Conservation (phyloP, 2,329 filamentous ascomycete genomes). For the Fusarium sp. region DNA sequence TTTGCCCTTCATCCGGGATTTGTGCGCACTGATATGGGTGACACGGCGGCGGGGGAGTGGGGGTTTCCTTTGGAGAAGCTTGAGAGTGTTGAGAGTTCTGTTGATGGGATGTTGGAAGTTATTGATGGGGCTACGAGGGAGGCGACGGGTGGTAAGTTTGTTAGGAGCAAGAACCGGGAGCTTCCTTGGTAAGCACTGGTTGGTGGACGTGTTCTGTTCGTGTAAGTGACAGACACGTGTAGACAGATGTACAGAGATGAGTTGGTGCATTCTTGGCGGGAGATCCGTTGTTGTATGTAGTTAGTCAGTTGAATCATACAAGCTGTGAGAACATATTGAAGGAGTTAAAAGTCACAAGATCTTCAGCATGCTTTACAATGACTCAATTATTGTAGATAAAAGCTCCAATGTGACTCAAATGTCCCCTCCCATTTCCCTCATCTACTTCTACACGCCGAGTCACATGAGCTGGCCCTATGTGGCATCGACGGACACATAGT, state of each 20-base stretch:
- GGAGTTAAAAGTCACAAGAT: not conserved
- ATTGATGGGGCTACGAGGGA: constrained; percentile 52
- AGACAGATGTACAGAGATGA: not conserved
- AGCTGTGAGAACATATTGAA: not conserved
- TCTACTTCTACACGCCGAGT: not conserved
- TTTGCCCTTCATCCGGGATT: constrained; percentile 55
- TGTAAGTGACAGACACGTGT: not conserved
- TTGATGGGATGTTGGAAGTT: constrained; percentile 48
- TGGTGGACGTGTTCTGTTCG: no score
- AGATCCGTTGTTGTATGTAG: not conserved
- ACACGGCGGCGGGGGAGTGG: constrained; percentile 49
- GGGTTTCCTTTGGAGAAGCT: constrained; percentile 41
- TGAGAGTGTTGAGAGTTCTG: constrained; percentile 48
- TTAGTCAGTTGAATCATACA: not conserved
- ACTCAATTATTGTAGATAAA: not conserved
- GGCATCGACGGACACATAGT: not conserved
- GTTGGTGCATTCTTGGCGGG: fast-evolving
- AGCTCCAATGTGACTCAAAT: not conserved
- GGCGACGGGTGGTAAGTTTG: constrained; percentile 49
- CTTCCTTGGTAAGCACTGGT: constrained; percentile 40
- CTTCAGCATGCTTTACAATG: not conserved
- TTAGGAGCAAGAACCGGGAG: constrained; percentile 47
- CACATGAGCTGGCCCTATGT: not conserved
- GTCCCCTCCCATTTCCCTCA: fast-evolving
- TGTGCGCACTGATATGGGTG: constrained; percentile 50